These are phyloP conservation scores for Rhododendron kiyosumense DNA, from an alignment of 148 eudicot genomes.

Conservation along the genomic window DNA sequence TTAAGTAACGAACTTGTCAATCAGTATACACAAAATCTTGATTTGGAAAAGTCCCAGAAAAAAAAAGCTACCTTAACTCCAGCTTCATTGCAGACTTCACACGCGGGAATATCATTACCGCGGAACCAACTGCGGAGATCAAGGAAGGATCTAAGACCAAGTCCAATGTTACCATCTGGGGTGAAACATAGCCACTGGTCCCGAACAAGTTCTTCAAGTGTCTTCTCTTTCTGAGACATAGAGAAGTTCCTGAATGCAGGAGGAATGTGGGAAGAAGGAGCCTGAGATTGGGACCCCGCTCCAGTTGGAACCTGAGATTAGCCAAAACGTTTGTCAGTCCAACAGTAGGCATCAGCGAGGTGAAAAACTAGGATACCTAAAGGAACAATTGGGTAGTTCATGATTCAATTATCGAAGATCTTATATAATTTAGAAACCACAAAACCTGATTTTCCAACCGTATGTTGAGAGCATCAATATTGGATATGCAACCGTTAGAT, in stretches of 20 bases:
- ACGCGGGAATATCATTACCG: slow-evolving; percentile 66
- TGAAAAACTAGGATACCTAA: background rate
- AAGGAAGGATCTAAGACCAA: slow-evolving; percentile 88
- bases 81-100: slow-evolving; percentile 95
- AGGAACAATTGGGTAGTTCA: background rate
- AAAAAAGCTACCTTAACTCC: slow-evolving; percentile 59
- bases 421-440: background rate
- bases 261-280: slow-evolving; percentile 36
- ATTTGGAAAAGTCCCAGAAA: background rate
- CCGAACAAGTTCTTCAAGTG: slow-evolving; percentile 62
- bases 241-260: slow-evolving; percentile 77
- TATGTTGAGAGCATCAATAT: slow-evolving; percentile 61
- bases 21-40: background rate
- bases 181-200: slow-evolving; percentile 78
- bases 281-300: slow-evolving; percentile 48
- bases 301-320: slow-evolving; percentile 41
- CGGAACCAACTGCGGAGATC: slow-evolving; percentile 97
- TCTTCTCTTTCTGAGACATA: slow-evolving; percentile 83
- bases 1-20: background rate
- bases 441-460: slow-evolving; percentile 75
- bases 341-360: background rate
- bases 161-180: slow-evolving; percentile 65
- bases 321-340: slow-evolving; percentile 16
- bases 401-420: background rate
- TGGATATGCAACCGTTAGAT: slow-evolving; percentile 66